These are phyloP conservation scores for Rhizopogon sp. DNA, from an alignment of 768 basidiomycete genomes.

Conservation along the genomic window DNA sequence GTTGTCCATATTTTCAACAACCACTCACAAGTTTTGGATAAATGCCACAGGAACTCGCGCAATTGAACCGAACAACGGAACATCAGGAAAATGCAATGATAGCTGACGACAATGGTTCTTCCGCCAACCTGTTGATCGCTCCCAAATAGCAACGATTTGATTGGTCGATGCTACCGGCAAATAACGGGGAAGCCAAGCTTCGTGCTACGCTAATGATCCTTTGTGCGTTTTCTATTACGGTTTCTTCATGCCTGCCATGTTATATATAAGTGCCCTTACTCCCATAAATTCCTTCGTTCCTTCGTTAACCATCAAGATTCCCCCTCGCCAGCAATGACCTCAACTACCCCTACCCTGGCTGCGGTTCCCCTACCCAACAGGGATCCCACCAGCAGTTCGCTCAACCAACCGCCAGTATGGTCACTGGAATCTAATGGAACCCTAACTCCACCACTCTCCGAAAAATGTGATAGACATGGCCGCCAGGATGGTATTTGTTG, in stretches of 20 bases:
- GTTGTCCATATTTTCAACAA: too few species aligned
- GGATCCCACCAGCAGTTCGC: slow-evolving; percentile 5
- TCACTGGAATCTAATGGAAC: slow-evolving; percentile 42
- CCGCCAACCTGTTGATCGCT: neutral
- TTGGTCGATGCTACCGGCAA: neutral
- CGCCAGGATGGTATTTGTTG: slow-evolving; percentile 73
- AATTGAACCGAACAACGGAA: too few species aligned
- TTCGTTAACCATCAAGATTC: neutral
- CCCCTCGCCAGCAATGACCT: neutral
- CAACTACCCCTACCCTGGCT: neutral
- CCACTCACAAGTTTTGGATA: too few species aligned
- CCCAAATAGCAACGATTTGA: neutral
- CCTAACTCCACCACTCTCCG: slow-evolving; percentile 39
- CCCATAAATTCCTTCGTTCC: neutral
- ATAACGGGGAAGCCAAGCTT: neutral
- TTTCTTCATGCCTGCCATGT: neutral
- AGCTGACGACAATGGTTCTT: too few species aligned
- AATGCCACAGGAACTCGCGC: too few species aligned
- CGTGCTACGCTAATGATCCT: neutral
- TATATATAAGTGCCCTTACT: neutral
- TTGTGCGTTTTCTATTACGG: neutral
- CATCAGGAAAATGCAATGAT: too few species aligned
- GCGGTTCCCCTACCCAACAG: slow-evolving; percentile 17
- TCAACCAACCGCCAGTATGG: slow-evolving; percentile 54
- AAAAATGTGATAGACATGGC: slow-evolving; percentile 53